Evolutionary conservation across 148 eudicot species (phyloP).

Genomic region (Rhododendron williamsianum): DNA sequence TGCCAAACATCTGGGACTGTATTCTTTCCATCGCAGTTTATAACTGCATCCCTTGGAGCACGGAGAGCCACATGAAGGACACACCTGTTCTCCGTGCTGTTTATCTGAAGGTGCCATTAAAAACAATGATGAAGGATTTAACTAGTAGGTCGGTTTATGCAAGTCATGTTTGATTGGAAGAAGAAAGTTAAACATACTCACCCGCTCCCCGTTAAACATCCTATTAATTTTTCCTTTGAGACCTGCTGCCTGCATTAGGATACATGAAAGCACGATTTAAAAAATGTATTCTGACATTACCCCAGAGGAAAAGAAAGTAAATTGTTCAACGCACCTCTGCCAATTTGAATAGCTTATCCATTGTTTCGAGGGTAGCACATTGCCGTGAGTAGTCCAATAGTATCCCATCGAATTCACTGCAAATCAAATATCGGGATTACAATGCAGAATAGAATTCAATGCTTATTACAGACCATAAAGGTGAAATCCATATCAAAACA

Average conservation of each 20-base stretch:
- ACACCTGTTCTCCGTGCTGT: constrained; percentile 87
- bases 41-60: constrained; percentile 79
- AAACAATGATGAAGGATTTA: not conserved
- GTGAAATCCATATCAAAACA: not conserved
- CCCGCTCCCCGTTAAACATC: constrained; percentile 73
- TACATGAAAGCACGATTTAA: constrained; percentile 12
- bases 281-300: not conserved
- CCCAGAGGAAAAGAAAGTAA: not conserved
- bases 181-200: constrained; percentile 8
- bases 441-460: not conserved
- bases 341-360: constrained; percentile 64
- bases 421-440: not conserved
- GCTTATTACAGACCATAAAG: not conserved
- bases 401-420: constrained; percentile 74
- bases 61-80: constrained; percentile 98
- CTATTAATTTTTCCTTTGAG: constrained; percentile 70
- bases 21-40: constrained; percentile 75
- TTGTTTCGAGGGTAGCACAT: constrained; percentile 62
- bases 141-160: not conserved
- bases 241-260: constrained; percentile 61
- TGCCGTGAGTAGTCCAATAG: constrained; percentile 88
- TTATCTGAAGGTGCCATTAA: constrained; percentile 54
- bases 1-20: constrained; percentile 97
- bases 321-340: constrained; percentile 58
- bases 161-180: not conserved